phyloP scores from a whole-genome alignment of 768 basidiomycete species.

The Galerina marginata region DNA sequence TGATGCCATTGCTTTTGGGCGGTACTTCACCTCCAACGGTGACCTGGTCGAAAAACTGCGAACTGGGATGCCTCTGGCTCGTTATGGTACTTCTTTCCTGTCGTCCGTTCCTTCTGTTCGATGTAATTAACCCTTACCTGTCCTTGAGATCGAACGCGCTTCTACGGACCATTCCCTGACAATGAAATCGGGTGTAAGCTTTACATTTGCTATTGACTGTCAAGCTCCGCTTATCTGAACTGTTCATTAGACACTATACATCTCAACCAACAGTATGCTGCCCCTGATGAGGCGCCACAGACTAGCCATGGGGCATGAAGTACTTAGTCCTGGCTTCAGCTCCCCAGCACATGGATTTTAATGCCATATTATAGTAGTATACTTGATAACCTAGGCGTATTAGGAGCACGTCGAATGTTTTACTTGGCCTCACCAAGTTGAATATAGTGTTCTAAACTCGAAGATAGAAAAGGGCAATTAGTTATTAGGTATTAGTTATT shows the following conservation, averaged over 20 bases:
- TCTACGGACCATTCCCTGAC: slow-evolving; percentile 25
- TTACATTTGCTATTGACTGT: neutral
- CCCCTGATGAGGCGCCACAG: slow-evolving; percentile 19
- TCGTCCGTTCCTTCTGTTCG: neutral
- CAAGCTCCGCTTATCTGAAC: neutral
- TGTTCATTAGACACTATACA: slow-evolving; percentile 11
- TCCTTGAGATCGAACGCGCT: slow-evolving; percentile 17
- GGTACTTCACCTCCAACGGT: slow-evolving; percentile 22
- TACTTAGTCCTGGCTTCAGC: too few species aligned
- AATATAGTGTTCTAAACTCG: too few species aligned
- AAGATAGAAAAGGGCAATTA: too few species aligned
- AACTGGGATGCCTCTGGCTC: slow-evolving; percentile 10
- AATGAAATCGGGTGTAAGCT: slow-evolving; percentile 23
- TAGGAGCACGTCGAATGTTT: too few species aligned
- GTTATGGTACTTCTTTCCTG: slow-evolving; percentile 11
- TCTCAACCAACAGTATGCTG: slow-evolving; percentile 8
- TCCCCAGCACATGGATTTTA: too few species aligned
- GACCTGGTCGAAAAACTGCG: slow-evolving; percentile 19
- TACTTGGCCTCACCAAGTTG: too few species aligned
- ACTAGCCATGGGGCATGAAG: slow-evolving; percentile 16
- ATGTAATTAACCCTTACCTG: neutral
- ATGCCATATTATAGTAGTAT: too few species aligned
- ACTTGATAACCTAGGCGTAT: too few species aligned
- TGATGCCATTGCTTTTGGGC: slow-evolving; percentile 24
- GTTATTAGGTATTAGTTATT: too few species aligned